Evolutionary conservation across 2,329 filamentous ascomycete species (phyloP).

Genomic region (Arthroderma uncinatum): DNA sequence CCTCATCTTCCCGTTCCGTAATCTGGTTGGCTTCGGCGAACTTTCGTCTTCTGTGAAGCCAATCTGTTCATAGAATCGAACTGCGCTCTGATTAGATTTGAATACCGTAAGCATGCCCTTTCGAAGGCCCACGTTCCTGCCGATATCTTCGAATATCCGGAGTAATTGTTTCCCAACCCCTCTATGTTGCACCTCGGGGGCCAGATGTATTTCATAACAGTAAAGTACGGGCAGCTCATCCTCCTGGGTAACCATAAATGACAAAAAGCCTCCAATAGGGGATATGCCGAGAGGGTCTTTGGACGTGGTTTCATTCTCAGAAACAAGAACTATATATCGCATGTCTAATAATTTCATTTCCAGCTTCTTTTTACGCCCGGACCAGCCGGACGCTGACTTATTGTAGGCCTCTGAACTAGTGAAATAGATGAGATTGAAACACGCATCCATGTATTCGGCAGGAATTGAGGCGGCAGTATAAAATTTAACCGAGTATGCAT

Average conservation of each 20-base stretch:
- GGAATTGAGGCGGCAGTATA: slow-evolving; percentile 30
- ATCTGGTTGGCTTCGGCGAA: slow-evolving; percentile 39
- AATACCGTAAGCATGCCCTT: slow-evolving; percentile 54
- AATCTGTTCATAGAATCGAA: slow-evolving; percentile 39
- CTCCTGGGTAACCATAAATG: slow-evolving; percentile 48
- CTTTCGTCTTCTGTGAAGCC: slow-evolving; percentile 44
- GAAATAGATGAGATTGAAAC: slow-evolving; percentile 42
- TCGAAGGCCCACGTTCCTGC: slow-evolving; percentile 35
- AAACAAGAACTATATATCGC: slow-evolving; percentile 44
- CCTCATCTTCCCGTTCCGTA: slow-evolving; percentile 41
- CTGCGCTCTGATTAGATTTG: slow-evolving; percentile 39
- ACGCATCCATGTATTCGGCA: slow-evolving; percentile 35
- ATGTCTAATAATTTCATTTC: slow-evolving; percentile 51
- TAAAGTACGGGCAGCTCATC: slow-evolving; percentile 48
- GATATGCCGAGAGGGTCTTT: background rate
- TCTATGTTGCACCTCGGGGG: slow-evolving; percentile 32
- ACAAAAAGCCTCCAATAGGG: slow-evolving; percentile 36
- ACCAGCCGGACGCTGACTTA: slow-evolving; percentile 45
- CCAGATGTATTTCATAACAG: slow-evolving; percentile 52
- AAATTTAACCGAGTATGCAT: slow-evolving; percentile 21
- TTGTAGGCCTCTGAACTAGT: slow-evolving; percentile 46
- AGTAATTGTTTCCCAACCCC: slow-evolving; percentile 45
- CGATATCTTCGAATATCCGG: slow-evolving; percentile 38
- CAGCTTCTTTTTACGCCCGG: slow-evolving; percentile 39
- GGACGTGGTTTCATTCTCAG: background rate